Evolutionary conservation across 2,329 filamentous ascomycete species (phyloP), one percentile per base, ranked within the genome.

Genomic region (Daldinia sp.): DNA sequence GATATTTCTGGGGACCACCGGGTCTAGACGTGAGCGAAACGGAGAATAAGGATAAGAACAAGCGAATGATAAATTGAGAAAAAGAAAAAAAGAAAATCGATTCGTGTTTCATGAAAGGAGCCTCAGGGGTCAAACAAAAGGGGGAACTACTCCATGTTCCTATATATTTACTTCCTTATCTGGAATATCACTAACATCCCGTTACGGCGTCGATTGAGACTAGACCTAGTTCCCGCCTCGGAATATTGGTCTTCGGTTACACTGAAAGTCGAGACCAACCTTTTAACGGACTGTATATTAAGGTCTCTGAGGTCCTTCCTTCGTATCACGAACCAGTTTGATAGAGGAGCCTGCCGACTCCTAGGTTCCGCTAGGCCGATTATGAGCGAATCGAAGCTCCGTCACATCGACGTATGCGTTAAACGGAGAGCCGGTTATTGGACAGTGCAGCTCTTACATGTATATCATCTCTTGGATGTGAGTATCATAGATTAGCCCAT

Each of bases 11-110:
- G 53, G 55, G 39, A 39, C 32, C 39, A 61, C 19, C 52, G 49
- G 43, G 61, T 61, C 66, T 67, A 67, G 61, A 68, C 45, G 56
- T 64, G 58, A 65, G 61, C 48, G 48, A 67, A 63, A 67, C 61
- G 56, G 61, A 63, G 57, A 63, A 67, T 56, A 52, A 65, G 58
- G 58, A 43, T 19, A 61, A 11, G 34, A 63, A 59, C 48, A 63
- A 41, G 35, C 66, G 64, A 65, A 68, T 67, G 51, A 68, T 57
- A 65, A 66, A 61, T 64, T 35, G 43, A 63, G 61, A 63, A 62
- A 61, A 57, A 34, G 59, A 57, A 34, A 17, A 15, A 45, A 15
- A 27, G 39, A 57, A 34, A 57, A 25, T 62, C 58, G 56, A 45
- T 47, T 62, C 56, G 25, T 47, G 19, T 55, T 60, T 60, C 56